Percentiles rank a stretch among this genome's conserved stretches.
phyloP scores from a whole-genome alignment of 345 rosid species.

The Eucalyptus curtisii region DNA sequence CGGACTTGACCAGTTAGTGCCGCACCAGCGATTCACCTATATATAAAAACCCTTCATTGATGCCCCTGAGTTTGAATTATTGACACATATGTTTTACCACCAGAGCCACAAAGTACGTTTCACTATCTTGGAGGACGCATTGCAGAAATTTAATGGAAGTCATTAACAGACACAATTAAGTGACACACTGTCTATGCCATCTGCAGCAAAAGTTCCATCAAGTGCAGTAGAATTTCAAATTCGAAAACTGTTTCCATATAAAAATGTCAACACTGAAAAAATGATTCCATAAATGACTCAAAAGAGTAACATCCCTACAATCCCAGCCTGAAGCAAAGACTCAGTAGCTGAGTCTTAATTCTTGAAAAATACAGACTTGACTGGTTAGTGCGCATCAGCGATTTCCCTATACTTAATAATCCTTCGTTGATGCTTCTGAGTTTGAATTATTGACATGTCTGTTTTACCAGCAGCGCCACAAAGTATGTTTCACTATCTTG shows the following conservation, averaged over 20 bases:
- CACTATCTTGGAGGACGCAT: not conserved
- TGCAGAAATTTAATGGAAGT: not conserved
- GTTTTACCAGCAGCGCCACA: not conserved
- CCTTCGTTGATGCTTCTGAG: not conserved
- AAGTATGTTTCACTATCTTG: not conserved
- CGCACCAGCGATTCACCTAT: not conserved
- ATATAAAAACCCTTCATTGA: not conserved
- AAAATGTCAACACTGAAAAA: not conserved
- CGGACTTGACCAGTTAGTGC: not conserved
- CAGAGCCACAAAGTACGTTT: not conserved
- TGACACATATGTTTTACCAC: not conserved
- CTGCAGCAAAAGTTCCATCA: not conserved
- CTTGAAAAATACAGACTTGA: not conserved
- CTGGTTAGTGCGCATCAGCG: not conserved
- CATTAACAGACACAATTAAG: not conserved
- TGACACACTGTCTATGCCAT: not conserved
- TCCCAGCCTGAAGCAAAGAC: not conserved
- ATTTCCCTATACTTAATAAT: not conserved
- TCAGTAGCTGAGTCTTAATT: not conserved
- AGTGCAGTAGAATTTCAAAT: conserved; percentile 3
- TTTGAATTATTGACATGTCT: not conserved
- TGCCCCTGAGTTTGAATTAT: not conserved
- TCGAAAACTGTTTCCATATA: not conserved
- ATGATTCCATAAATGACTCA: conserved; percentile 18
- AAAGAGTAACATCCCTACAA: not conserved